Conservation (phyloP, 2,329 filamentous ascomycete species). For the Colletotrichum scovillei region DNA sequence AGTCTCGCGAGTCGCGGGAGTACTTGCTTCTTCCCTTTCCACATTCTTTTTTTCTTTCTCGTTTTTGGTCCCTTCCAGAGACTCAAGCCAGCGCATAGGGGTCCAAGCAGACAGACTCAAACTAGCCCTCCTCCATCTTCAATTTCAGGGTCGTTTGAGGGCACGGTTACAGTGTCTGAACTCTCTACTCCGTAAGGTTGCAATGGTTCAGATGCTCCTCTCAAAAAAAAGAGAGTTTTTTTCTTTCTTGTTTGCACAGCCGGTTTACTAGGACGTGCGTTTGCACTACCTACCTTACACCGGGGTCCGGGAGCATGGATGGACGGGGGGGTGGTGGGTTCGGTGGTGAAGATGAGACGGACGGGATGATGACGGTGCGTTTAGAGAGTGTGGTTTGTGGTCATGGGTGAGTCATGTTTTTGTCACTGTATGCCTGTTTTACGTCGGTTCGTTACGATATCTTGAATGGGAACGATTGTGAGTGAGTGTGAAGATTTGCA, state of each 20-base stretch:
- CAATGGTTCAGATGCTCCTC: not conserved
- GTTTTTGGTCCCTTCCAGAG: no score
- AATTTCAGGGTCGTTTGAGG: not conserved
- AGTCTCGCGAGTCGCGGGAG: no score
- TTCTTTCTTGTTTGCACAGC: not conserved
- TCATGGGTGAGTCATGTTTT: not conserved
- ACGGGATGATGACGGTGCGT: not conserved
- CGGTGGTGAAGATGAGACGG: not conserved
- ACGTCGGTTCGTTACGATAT: not conserved
- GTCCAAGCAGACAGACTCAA: no score
- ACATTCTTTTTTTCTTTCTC: no score
- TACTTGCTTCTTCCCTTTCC: no score
- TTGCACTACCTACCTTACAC: not conserved
- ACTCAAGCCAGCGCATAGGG: no score
- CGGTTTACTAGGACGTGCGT: not conserved
- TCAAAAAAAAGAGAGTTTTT: not conserved
- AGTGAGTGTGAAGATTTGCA: not conserved
- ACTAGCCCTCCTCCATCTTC: not conserved
- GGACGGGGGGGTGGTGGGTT: not conserved
- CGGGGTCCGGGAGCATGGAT: not conserved
- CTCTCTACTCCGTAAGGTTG: not conserved
- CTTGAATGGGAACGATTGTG: no score
- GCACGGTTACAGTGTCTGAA: slow-evolving; percentile 4
- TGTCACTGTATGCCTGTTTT: not conserved
- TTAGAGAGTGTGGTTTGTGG: not conserved